Percentiles rank a stretch among this genome's conserved stretches.
phyloP scores from a whole-genome alignment of 2,329 filamentous ascomycete genomes.

The Cladosporium austrohemisphaericum region DNA sequence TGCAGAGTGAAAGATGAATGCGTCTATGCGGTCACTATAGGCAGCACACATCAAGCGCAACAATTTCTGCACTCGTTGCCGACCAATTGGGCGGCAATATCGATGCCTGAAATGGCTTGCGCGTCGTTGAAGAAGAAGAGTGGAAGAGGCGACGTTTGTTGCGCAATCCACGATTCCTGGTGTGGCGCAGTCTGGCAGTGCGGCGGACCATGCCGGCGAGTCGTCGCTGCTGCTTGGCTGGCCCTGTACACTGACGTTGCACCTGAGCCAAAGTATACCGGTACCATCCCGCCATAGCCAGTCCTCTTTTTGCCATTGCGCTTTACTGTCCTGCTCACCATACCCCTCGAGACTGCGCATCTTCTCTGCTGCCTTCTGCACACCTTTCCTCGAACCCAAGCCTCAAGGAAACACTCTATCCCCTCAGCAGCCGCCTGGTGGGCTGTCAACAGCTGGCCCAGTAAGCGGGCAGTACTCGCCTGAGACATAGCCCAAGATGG shows the following conservation, averaged over 20 bases:
- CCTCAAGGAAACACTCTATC: not conserved
- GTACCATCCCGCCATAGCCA: not conserved
- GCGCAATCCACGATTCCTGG: not conserved
- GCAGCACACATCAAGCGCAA: too few species aligned
- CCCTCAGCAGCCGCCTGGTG: constrained; percentile 3
- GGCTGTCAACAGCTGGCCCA: constrained; percentile 14
- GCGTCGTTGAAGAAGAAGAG: constrained; percentile 1
- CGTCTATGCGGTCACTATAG: too few species aligned
- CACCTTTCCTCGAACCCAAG: not conserved
- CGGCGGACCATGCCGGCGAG: not conserved
- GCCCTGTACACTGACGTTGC: constrained; percentile 11
- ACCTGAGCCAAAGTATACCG: not conserved
- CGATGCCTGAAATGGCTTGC: constrained; percentile 14
- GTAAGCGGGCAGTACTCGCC: constrained; percentile 11
- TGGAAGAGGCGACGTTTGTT: not conserved
- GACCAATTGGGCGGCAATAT: not conserved
- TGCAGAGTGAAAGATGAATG: too few species aligned
- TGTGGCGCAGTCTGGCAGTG: constrained; percentile 5
- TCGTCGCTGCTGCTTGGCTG: constrained; percentile 3
- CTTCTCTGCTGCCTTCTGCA: not conserved
- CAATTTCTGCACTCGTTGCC: not conserved
- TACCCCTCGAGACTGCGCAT: constrained; percentile 1
- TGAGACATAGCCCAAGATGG: constrained; percentile 6
- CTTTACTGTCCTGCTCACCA: not conserved
- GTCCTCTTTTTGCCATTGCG: constrained; percentile 12